phyloP scores from a whole-genome alignment of 1,139 yeast genomes.

The Scheffersomyces illinoinensis region DNA sequence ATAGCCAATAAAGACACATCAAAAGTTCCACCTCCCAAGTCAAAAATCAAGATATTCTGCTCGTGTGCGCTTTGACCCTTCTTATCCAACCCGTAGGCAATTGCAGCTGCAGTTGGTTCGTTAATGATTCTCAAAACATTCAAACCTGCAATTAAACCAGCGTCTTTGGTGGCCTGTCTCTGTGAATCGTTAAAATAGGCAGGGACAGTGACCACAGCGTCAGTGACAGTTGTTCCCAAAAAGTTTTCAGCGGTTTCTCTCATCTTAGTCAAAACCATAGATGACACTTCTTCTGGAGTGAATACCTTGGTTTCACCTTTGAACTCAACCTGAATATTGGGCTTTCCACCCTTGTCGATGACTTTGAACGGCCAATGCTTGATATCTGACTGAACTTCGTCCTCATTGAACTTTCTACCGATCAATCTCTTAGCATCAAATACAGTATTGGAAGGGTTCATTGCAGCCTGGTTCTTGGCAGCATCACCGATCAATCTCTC shows the following conservation, averaged over 20 bases:
- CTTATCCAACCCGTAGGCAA: conserved; percentile 47
- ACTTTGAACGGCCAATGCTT: conserved; percentile 48
- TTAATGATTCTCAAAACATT: conserved; percentile 51
- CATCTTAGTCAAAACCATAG: conserved; percentile 37
- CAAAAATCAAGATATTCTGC: conserved; percentile 41
- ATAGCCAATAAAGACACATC: conserved; percentile 36
- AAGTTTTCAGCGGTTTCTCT: conserved; percentile 50
- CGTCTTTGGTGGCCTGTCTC: conserved; percentile 53
- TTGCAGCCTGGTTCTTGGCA: conserved; percentile 32
- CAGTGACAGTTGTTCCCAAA: conserved; percentile 41
- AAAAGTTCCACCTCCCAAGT: conserved; percentile 55
- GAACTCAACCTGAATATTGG: conserved; percentile 23
- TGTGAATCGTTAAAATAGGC: conserved; percentile 53
- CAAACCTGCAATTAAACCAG: conserved; percentile 51
- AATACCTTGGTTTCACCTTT: conserved; percentile 20
- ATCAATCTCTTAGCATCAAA: conserved; percentile 35
- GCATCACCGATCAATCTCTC: conserved; percentile 33
- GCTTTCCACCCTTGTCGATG: conserved; percentile 21
- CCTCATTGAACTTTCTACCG: conserved; percentile 48
- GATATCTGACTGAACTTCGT: conserved; percentile 44
- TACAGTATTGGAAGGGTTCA: conserved; percentile 31
- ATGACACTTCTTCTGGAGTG: conserved; percentile 27
- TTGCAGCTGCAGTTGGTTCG: conserved; percentile 55
- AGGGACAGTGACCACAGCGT: conserved; percentile 53
- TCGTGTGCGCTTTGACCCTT: conserved; percentile 26